Evolutionary conservation across 2,329 filamentous ascomycete genomes (phyloP), one percentile per base, ranked within the genome.

Genomic region (Aspergillus latus): DNA sequence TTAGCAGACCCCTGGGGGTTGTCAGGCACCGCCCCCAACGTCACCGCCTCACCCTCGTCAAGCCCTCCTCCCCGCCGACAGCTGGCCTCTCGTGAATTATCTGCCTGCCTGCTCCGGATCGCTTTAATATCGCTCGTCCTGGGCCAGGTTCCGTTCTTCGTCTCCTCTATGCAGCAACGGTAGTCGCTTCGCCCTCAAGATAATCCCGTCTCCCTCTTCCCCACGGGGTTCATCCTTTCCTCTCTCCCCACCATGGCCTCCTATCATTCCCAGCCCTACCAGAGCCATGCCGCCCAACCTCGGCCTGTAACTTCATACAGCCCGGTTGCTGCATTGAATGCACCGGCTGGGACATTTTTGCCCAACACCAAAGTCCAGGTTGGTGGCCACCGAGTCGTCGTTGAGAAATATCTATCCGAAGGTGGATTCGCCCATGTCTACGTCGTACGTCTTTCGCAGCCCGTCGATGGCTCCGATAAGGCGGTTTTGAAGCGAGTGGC

Each of bases 371-470:
- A 97, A 81, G 95, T 99, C 68, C 92, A 96, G 72, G 91, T 97
- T 55, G 94, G 94, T 71, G 85, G 84, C 72, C 93, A 99, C 74
- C 88, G 92, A 62, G 92, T 97, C 58, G 84, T 95, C 50, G 95
- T 99, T 65, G 92, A 97, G 71, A 94, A 93, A 74, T 99, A 99
- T 76, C 87, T 99, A 47, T 97, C 94, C 61, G 94, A 99, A 78
- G 94, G 94, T 64, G 94, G 94, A 40, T 99, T 99, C 71, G 94
- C 94, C 66, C 94, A 99, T 75, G 94, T 99, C 68, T 99, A 99
- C 77, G 87, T 97, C 49, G 94, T 97, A 71, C 91, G 89, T 73
- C 80, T 97, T 59, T 86, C 91, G 34, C 83, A 87, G 64, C 82
- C 90, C 55, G 79, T 92, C 68, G 85, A 90, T 72, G 89, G 89